Percentiles rank a stretch among this genome's conserved stretches.
Evolutionary conservation across 768 basidiomycete species (phyloP).

Genomic region (Polyporus arcularius): DNA sequence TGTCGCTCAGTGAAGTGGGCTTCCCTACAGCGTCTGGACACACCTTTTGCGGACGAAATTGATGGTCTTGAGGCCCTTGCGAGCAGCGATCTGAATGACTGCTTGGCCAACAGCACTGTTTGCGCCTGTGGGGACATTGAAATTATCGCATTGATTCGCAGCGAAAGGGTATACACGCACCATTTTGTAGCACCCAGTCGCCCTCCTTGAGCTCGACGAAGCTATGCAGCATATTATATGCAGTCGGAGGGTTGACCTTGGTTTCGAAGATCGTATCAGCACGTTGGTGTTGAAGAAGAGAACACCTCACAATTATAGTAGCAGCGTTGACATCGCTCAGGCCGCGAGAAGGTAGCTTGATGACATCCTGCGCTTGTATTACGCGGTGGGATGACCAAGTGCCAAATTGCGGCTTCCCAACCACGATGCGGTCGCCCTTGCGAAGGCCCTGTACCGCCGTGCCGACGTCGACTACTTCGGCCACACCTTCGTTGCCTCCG

Average conservation of each 20-base stretch:
- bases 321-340: slow-evolving; percentile 70
- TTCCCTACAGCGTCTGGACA: not conserved
- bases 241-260: slow-evolving; percentile 83
- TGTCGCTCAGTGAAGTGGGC: not conserved
- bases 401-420: slow-evolving; percentile 67
- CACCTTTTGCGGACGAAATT: slow-evolving; percentile 80
- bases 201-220: slow-evolving; percentile 64
- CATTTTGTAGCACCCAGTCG: slow-evolving; percentile 86
- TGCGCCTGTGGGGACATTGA: slow-evolving; percentile 32
- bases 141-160: not conserved
- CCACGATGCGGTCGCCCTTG: slow-evolving; percentile 73
- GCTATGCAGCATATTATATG: slow-evolving; percentile 78
- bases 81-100: slow-evolving; percentile 83
- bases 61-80: slow-evolving; percentile 70
- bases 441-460: slow-evolving; percentile 48
- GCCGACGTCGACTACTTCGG: slow-evolving; percentile 63
- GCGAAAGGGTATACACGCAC: slow-evolving; percentile 37
- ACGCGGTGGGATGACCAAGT: slow-evolving; percentile 70
- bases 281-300: not conserved
- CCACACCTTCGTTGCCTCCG: slow-evolving; percentile 79
- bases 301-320: slow-evolving; percentile 61
- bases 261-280: not conserved
- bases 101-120: slow-evolving; percentile 63
- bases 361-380: slow-evolving; percentile 54
- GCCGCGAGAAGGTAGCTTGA: slow-evolving; percentile 53